phyloP scores from a whole-genome alignment of 2,329 filamentous ascomycete species.

The Monilinia polystroma region DNA sequence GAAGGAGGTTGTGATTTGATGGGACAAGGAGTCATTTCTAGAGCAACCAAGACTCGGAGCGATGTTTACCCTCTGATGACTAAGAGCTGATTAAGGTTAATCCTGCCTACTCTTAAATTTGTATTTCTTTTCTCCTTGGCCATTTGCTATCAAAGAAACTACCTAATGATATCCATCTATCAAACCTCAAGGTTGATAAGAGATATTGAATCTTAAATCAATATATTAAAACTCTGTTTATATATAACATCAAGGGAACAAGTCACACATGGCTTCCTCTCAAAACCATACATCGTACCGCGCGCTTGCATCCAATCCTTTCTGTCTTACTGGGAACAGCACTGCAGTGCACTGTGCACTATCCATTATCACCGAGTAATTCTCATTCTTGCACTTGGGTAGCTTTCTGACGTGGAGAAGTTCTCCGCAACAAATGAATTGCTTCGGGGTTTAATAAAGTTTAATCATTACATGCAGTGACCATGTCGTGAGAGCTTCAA shows the following conservation, averaged over 20 bases:
- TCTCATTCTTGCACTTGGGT: too few species aligned
- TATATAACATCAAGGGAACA: background rate
- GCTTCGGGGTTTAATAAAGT: too few species aligned
- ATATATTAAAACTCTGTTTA: background rate
- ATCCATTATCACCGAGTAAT: too few species aligned
- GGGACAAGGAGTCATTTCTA: too few species aligned
- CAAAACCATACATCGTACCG: background rate
- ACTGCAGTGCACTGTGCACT: too few species aligned
- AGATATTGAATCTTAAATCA: too few species aligned
- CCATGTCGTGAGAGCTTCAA: background rate
- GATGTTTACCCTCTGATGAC: constrained; percentile 11
- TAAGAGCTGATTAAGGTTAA: background rate
- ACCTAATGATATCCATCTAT: background rate
- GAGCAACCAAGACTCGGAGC: background rate
- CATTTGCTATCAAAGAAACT: too few species aligned
- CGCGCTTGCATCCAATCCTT: constrained; percentile 5
- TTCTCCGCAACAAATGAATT: background rate
- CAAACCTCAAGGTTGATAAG: background rate
- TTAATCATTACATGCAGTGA: too few species aligned
- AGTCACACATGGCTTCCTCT: too few species aligned
- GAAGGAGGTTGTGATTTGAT: background rate
- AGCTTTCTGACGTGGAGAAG: background rate
- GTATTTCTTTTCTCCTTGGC: background rate
- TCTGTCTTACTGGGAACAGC: background rate
- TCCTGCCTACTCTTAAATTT: background rate